Percentiles rank a stretch among this genome's conserved stretches.
phyloP scores from a whole-genome alignment of 2,329 filamentous ascomycete genomes.

The Trichoderma oligosporum region DNA sequence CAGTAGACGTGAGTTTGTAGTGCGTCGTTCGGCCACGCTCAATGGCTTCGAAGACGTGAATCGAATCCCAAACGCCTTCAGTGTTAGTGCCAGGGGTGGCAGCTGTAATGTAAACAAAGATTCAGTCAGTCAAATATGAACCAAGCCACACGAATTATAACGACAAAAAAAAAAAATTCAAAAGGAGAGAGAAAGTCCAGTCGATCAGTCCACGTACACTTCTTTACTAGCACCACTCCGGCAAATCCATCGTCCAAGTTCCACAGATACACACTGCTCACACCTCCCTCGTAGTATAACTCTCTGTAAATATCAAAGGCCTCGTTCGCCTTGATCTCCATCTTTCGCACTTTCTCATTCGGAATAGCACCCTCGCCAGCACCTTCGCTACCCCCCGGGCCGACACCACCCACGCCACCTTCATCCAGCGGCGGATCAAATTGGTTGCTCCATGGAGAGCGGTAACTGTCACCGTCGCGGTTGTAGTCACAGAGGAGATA shows the following conservation, averaged over 20 bases:
- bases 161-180: neutral
- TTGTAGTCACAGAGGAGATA: conserved; percentile 99
- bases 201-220: conserved; percentile 55
- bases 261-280: conserved; percentile 97
- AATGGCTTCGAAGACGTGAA: conserved; percentile 96
- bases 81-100: conserved; percentile 62
- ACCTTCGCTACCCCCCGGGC: conserved; percentile 53
- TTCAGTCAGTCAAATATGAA: neutral
- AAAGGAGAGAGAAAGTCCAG: neutral
- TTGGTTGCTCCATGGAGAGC: conserved; percentile 98
- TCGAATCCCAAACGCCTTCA: conserved; percentile 91
- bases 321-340: conserved; percentile 92
- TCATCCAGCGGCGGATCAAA: conserved; percentile 86
- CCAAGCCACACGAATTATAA: neutral
- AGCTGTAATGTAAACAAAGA: conserved; percentile 47
- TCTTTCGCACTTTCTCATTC: conserved; percentile 83
- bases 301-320: conserved; percentile 96
- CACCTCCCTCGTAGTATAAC: conserved; percentile 93
- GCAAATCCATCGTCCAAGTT: conserved; percentile 97
- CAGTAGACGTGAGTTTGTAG: conserved; percentile 96
- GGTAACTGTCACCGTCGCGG: conserved; percentile 95
- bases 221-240: conserved; percentile 92
- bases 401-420: conserved; percentile 51
- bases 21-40: conserved; percentile 88
- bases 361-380: conserved; percentile 79